Evolutionary conservation across 1,139 yeast species (phyloP), one percentile per base, ranked within the genome.

Genomic region (Geotrichum aggregatum): DNA sequence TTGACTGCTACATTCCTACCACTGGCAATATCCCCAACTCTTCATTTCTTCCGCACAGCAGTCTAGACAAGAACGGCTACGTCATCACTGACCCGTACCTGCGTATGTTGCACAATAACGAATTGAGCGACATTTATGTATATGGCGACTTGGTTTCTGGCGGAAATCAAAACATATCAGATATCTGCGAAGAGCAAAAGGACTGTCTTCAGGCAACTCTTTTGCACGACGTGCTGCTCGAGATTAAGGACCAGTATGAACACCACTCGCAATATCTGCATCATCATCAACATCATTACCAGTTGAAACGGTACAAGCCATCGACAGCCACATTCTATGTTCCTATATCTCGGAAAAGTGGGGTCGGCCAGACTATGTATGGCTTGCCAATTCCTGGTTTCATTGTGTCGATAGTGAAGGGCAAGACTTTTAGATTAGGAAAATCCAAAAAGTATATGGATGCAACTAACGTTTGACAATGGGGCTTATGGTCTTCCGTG

Each of bases 1-100:
- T 50, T 26, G 56, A 54, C 41, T 48, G 52, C 45, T 54, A 49
- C 44, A 54, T 54, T 30, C 52, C 56, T 8, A 43, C 56, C 13
- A 50, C 54, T 6, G 56, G 56, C 8, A 51, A 50, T 33, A 45
- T 43, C 6, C 54, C 56, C 24, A 54, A 54, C 40, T 41, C 56
- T 19, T 30, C 43, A 7, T 54, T 14, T 26, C 48, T 54, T 3
- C 50, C 52, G 2, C 44, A 28, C 31, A 13, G 41, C 5, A 13
- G 45, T 24, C 50, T 54, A 3, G 56, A 54, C 35, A 10, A 41
- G 8, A 18, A 41, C 16, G 56, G 56, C 4, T 54, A 54, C 35
- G 50, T 50, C n/a, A 8, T 45, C 5, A 43, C 51, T 4, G 56
- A 54, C 36, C 48, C 50, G 11, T 50, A 47, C 31, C 33, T 54